These are phyloP conservation scores for Huiozyma sinensis DNA, from an alignment of 805 yeast species.

Conservation along the genomic window DNA sequence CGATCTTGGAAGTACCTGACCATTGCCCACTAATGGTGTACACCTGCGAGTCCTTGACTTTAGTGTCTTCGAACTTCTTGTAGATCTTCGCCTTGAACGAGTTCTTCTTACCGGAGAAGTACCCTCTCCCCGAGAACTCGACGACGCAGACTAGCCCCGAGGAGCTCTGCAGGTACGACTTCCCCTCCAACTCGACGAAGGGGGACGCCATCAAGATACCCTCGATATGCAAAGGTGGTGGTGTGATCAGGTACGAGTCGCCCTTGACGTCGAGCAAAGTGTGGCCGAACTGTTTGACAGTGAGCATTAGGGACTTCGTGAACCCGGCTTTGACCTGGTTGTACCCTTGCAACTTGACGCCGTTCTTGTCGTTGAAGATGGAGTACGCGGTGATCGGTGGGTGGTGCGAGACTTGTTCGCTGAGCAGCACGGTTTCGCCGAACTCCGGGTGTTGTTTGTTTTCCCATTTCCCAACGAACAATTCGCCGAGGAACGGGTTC, in stretches of 20 bases:
- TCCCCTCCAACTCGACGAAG: conserved; percentile 87
- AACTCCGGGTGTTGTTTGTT: conserved; percentile 40
- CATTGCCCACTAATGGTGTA: conserved; percentile 87
- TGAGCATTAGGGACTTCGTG: conserved; percentile 61
- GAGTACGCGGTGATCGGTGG: conserved; percentile 96
- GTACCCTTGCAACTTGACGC: conserved; percentile 72
- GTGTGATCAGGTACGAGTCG: conserved; percentile 69
- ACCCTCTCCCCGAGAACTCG: conserved; percentile 87
- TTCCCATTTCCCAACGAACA: conserved; percentile 83
- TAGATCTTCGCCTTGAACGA: conserved; percentile 77
- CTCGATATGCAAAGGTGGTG: conserved; percentile 91
- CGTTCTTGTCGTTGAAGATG: conserved; percentile 59
- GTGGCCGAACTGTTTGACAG: conserved; percentile 88
- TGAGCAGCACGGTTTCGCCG: conserved; percentile 70
- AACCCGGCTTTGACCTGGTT: conserved; percentile 81
- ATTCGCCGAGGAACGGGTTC: conserved; percentile 92
- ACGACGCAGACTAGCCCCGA: conserved; percentile 63
- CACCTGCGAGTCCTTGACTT: conserved; percentile 57
- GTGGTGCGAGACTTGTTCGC: conserved; percentile 95
- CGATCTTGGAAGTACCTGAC: conserved; percentile 70
- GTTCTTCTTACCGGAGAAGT: conserved; percentile 91
- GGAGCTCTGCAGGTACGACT: conserved; percentile 72
- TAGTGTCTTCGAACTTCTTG: conserved; percentile 40
- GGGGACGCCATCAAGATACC: conserved; percentile 88
- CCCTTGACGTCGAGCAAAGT: conserved; percentile 58